These are phyloP conservation scores for Ceratonia siliqua DNA, from an alignment of 306 rosid species.

Conservation along the genomic window DNA sequence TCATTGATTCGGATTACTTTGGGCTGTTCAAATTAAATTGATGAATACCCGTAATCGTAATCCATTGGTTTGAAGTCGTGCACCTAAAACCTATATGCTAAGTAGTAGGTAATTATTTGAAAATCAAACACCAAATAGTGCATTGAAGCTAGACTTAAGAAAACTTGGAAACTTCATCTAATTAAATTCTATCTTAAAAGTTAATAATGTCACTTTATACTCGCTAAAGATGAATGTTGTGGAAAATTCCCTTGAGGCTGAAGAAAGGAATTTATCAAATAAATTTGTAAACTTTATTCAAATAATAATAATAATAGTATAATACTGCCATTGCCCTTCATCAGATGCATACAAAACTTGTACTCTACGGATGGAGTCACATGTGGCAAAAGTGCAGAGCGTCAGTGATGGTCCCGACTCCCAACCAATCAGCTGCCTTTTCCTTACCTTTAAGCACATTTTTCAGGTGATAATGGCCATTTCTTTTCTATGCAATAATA, in stretches of 20 bases:
- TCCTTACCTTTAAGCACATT: neutral
- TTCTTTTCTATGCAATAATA: neutral
- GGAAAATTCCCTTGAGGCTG: slow-evolving; percentile 45
- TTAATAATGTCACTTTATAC: too few relatives aligned
- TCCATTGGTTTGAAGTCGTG: too few relatives aligned
- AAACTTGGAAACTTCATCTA: too few relatives aligned
- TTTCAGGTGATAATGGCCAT: neutral
- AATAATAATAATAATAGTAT: neutral
- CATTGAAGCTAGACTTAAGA: too few relatives aligned
- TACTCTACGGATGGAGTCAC: slow-evolving; percentile 34
- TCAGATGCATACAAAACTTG: slow-evolving; percentile 22
- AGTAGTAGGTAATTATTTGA: too few relatives aligned
- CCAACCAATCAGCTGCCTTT: slow-evolving; percentile 7
- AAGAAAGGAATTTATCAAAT: slow-evolving; percentile 41
- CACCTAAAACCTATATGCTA: too few relatives aligned
- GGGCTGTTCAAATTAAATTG: too few relatives aligned
- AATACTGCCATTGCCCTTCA: neutral
- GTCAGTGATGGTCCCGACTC: slow-evolving; percentile 24
- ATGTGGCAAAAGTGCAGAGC: slow-evolving; percentile 19
- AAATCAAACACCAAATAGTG: too few relatives aligned
- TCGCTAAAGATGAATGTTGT: slow-evolving; percentile 29
- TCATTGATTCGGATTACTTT: too few relatives aligned
- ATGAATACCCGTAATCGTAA: too few relatives aligned
- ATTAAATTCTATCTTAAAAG: too few relatives aligned
- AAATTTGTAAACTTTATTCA: neutral